Conservation (phyloP, 2,329 filamentous ascomycete species). For the Furcasterigmium sp. region DNA sequence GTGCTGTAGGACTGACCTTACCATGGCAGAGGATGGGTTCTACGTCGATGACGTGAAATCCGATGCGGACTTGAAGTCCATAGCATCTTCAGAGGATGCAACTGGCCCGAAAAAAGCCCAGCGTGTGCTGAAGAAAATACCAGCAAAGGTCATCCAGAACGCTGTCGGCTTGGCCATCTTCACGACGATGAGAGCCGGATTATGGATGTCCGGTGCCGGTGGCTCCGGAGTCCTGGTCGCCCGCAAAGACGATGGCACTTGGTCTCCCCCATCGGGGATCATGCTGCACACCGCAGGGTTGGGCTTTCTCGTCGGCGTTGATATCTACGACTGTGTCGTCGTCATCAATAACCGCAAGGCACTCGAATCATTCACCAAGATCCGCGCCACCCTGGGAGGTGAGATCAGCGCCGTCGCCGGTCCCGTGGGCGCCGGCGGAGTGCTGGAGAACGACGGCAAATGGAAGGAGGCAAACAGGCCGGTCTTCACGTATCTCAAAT, state of each 20-base stretch:
- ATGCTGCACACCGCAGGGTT: conserved; percentile 73
- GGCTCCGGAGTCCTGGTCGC: conserved; percentile 61
- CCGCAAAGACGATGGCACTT: conserved; percentile 57
- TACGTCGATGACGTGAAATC: conserved; percentile 39
- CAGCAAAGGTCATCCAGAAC: conserved; percentile 53
- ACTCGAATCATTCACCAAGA: conserved; percentile 70
- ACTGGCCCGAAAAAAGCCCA: conserved; percentile 26
- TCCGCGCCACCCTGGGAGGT: conserved; percentile 70
- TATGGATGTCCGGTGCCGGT: conserved; percentile 58
- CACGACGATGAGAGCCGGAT: conserved; percentile 61
- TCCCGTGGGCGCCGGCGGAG: conserved; percentile 63
- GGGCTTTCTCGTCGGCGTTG: conserved; percentile 74
- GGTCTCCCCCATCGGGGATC: conserved; percentile 79
- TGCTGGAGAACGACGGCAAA: conserved; percentile 54
- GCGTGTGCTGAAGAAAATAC: conserved; percentile 45
- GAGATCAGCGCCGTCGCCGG: conserved; percentile 71
- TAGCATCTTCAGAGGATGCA: conserved; percentile 6
- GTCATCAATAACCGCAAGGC: conserved; percentile 77
- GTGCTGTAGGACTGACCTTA: background rate
- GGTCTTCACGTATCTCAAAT: conserved; percentile 71
- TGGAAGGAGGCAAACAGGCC: conserved; percentile 46
- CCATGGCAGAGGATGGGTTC: conserved; percentile 41
- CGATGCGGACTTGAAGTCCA: too few relatives aligned
- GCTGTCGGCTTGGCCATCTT: conserved; percentile 67
- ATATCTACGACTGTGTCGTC: conserved; percentile 84